Evolutionary conservation across 1,139 yeast genomes (phyloP), one percentile per base, ranked within the genome.

Genomic region (Suhomyces bribrorum): DNA sequence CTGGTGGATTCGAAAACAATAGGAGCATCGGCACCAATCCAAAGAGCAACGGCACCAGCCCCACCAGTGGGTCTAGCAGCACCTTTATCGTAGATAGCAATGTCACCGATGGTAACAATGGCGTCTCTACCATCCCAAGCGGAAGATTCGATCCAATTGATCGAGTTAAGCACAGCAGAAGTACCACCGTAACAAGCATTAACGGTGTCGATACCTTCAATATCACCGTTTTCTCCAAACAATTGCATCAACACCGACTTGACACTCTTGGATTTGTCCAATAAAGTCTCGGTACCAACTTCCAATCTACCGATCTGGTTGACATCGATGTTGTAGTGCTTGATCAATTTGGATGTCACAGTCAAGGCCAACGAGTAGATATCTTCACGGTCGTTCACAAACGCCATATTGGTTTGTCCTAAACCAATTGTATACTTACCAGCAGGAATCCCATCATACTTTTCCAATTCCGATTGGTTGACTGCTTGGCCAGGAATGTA

Each of bases 61-160:
- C 99, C 99, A 63, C 99, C 99, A 43, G 98, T 92, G 57, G 99
- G 98, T 75, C 99, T 84, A 41, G 99, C 99, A 35, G 95, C 85
- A 62, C 98, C 98, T 70, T 90, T 80, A 54, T 92, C 89, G 69
- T 94, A 94, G 54, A 94, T 85, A 60, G 98, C 98, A 63, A 94
- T 92, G 66, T 94, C 99, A 65, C 97, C 97, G 59, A 94, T 83
- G 29, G 90, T 96, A 41, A 90, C 99, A 56, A 92, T 81, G 44
- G 98, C 98, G 59, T 92, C 90, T 67, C 98, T 82, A 49, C 99
- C 99, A 61, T 94, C 98, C 98, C 98, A 94, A 33, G 92, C 77
- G 25, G 90, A 82, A 24, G 97, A 88, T 69, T 92, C 97, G 54
- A 94, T 69, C 98, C 98, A 94, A 77, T 89, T 90, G 61, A 92